A percentile compares a stretch with the other conserved stretches of the same genome.
Evolutionary conservation across 495 filamentous ascomycete species (phyloP).

Genomic region (Trichocladium antarcticum): DNA sequence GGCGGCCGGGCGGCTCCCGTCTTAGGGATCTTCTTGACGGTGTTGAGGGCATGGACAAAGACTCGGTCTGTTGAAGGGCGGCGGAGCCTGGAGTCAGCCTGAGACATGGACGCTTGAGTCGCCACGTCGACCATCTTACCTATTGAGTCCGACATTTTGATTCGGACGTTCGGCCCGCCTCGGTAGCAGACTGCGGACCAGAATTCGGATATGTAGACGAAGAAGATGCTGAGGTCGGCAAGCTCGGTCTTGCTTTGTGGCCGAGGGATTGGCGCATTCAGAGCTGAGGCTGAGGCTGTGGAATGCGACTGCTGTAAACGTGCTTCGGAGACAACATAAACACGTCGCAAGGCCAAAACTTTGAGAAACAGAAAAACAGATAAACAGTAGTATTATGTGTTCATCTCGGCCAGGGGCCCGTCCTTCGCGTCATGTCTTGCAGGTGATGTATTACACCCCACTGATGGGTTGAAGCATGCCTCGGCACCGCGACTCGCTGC

Average conservation of each 20-base stretch:
- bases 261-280: neutral
- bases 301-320: neutral
- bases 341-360: neutral
- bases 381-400: neutral
- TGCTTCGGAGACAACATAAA: neutral
- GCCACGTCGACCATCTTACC: slow-evolving; percentile 1
- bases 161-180: neutral
- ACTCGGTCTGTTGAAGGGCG: slow-evolving; percentile 60
- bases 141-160: slow-evolving; percentile 16
- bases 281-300: neutral
- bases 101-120: neutral
- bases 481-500: slow-evolving; percentile 5
- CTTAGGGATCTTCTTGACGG: slow-evolving; percentile 92
- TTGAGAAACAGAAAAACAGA: neutral
- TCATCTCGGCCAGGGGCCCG: slow-evolving; percentile 3
- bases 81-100: slow-evolving; percentile 13
- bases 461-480: slow-evolving; percentile 6
- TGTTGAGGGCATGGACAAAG: slow-evolving; percentile 97
- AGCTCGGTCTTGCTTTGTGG: slow-evolving; percentile 4
- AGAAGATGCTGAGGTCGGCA: slow-evolving; percentile 1
- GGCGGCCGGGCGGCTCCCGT: slow-evolving; percentile 84
- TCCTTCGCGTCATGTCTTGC: slow-evolving; percentile 8
- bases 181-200: neutral
- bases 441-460: slow-evolving; percentile 8
- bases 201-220: neutral